These are phyloP conservation scores for Sarocladium strictum DNA, from an alignment of 2,329 filamentous ascomycete genomes.

Conservation along the genomic window DNA sequence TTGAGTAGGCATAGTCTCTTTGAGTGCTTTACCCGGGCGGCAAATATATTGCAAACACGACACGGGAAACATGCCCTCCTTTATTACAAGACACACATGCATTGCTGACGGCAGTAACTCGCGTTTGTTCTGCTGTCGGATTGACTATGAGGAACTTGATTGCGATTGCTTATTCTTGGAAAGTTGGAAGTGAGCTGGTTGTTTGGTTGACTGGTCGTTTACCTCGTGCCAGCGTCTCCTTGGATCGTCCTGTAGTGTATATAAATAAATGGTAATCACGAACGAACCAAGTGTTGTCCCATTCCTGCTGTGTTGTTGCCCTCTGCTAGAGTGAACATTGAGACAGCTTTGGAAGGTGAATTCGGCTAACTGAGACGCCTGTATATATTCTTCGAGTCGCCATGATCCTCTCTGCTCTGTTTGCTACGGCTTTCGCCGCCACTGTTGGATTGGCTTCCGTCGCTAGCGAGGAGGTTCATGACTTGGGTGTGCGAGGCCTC, in stretches of 20 bases:
- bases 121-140: too few relatives aligned
- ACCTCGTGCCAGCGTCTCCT: neutral
- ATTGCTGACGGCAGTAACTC: too few relatives aligned
- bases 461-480: neutral
- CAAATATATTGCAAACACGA: conserved; percentile 2
- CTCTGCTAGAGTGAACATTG: too few relatives aligned
- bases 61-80: neutral
- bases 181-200: neutral
- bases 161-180: neutral
- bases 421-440: neutral
- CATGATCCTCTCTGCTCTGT: conserved; percentile 3
- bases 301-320: neutral
- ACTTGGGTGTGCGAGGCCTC: neutral
- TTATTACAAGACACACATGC: too few relatives aligned
- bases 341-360: too few relatives aligned
- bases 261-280: conserved; percentile 1
- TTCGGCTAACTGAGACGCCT: too few relatives aligned
- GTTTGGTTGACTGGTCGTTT: neutral
- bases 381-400: neutral
- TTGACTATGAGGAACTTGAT: too few relatives aligned
- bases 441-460: neutral
- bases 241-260: neutral
- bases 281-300: neutral
- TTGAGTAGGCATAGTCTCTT: neutral
- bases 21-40: conserved; percentile 2